Conservation (phyloP, 78 protist species). For the Monosiga brevicollis region DNA sequence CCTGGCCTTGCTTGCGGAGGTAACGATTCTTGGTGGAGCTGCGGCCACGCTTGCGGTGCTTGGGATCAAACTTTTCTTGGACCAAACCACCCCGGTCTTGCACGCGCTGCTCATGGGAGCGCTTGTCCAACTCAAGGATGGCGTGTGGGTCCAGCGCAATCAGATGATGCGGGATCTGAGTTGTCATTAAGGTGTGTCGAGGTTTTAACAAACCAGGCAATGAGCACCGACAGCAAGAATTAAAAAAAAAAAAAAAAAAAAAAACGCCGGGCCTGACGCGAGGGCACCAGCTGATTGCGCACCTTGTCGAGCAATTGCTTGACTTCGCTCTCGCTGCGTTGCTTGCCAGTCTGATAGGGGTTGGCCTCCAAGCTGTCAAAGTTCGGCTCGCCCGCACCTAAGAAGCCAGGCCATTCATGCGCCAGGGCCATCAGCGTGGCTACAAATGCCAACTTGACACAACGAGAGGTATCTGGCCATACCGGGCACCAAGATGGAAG, state of each 20-base stretch:
- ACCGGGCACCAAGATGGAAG: background rate
- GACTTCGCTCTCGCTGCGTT: conserved; percentile 67
- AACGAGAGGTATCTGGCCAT: background rate
- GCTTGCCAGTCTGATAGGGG: conserved; percentile 73
- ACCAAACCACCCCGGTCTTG: no score
- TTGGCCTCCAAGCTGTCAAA: conserved; percentile 88
- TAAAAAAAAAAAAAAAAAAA: no score
- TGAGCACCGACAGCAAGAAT: background rate
- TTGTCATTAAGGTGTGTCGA: no score
- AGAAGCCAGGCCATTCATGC: background rate
- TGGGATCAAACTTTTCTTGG: no score
- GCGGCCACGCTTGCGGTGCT: no score
- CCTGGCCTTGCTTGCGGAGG: no score
- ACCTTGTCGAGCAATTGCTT: conserved; percentile 66
- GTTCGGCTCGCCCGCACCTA: conserved; percentile 92
- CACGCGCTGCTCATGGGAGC: no score
- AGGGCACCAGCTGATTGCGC: background rate
- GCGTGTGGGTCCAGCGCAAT: background rate
- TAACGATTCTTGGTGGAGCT: no score
- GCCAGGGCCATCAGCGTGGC: conserved; percentile 10
- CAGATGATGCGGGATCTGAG: background rate
- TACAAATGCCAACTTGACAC: background rate
- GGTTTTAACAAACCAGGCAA: background rate
- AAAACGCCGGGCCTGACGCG: background rate
- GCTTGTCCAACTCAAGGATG: background rate